These are phyloP conservation scores for Betula pendula DNA, from an alignment of 306 rosid species.

Conservation along the genomic window DNA sequence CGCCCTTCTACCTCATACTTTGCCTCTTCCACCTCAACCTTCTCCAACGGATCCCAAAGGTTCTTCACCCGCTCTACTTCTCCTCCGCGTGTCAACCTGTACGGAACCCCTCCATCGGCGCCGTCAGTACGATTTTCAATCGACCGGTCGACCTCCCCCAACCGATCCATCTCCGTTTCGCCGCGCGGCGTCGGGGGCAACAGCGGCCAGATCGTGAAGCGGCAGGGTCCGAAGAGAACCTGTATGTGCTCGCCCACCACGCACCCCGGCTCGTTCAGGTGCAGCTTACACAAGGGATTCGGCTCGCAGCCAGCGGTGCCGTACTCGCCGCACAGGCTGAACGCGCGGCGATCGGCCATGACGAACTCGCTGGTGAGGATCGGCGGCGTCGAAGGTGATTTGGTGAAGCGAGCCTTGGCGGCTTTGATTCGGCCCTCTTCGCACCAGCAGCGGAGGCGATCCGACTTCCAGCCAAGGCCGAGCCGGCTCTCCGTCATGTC, in stretches of 20 bases:
- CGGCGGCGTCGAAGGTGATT: slow-evolving; percentile 93
- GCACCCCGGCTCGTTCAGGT: slow-evolving; percentile 95
- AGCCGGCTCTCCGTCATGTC: slow-evolving; percentile 87
- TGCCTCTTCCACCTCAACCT: slow-evolving; percentile 72
- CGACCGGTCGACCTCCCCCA: slow-evolving; percentile 79
- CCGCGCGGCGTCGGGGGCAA: slow-evolving; percentile 37
- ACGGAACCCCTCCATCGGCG: slow-evolving; percentile 44
- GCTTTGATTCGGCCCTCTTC: slow-evolving; percentile 94
- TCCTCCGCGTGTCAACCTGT: slow-evolving; percentile 64
- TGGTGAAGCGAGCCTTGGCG: slow-evolving; percentile 75
- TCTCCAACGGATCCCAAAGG: slow-evolving; percentile 56
- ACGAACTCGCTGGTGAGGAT: slow-evolving; percentile 91
- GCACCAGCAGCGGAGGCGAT: slow-evolving; percentile 76
- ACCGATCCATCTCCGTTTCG: slow-evolving; percentile 61
- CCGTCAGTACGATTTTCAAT: slow-evolving; percentile 65
- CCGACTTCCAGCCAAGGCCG: slow-evolving; percentile 62
- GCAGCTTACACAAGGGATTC: slow-evolving; percentile 72
- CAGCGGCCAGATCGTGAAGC: slow-evolving; percentile 36
- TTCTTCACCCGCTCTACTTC: slow-evolving; percentile 63
- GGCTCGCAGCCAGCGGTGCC: slow-evolving; percentile 43
- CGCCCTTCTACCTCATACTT: slow-evolving; percentile 51
- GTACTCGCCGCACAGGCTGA: slow-evolving; percentile 71
- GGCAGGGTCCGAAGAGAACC: slow-evolving; percentile 62
- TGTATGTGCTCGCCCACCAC: slow-evolving; percentile 94
- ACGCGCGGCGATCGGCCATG: slow-evolving; percentile 97